Conservation (phyloP, 306 rosid species). For the Quercus glauca region DNA sequence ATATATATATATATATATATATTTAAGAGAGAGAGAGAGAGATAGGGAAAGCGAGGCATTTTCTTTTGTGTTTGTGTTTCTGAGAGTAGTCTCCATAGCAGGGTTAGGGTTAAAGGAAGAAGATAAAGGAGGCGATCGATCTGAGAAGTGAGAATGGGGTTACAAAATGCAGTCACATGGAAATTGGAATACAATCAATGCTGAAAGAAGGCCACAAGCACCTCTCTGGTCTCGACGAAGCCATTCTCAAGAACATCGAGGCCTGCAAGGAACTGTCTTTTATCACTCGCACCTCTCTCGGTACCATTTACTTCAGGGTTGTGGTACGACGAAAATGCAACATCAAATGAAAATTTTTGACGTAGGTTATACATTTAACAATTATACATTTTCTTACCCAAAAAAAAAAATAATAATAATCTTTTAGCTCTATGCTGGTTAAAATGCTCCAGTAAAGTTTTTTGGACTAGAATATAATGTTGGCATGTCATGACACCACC, state of each 20-base stretch:
- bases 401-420: not conserved
- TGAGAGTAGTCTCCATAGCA: too few species aligned
- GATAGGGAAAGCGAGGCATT: too few species aligned
- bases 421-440: not conserved
- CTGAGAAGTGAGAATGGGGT: constrained; percentile 32
- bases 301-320: not conserved
- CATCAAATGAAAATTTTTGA: too few species aligned
- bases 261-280: constrained; percentile 88
- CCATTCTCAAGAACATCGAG: constrained; percentile 83
- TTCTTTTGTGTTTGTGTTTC: too few species aligned
- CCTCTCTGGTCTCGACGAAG: constrained; percentile 86
- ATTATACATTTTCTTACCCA: not conserved
- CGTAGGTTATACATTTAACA: too few species aligned
- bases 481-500: not conserved
- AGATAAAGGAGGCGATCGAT: not conserved
- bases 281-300: constrained; percentile 91
- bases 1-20: too few species aligned
- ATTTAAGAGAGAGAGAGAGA: too few species aligned
- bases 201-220: constrained; percentile 89
- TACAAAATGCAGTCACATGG: constrained; percentile 59
- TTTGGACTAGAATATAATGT: not conserved
- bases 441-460: not conserved
- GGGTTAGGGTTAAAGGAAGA: not conserved
- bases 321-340: too few species aligned
- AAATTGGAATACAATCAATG: constrained; percentile 90